A percentile compares a stretch with the other conserved stretches of the same genome.
Conservation (phyloP, 768 basidiomycete genomes). For the Glaciozyma martinii region DNA sequence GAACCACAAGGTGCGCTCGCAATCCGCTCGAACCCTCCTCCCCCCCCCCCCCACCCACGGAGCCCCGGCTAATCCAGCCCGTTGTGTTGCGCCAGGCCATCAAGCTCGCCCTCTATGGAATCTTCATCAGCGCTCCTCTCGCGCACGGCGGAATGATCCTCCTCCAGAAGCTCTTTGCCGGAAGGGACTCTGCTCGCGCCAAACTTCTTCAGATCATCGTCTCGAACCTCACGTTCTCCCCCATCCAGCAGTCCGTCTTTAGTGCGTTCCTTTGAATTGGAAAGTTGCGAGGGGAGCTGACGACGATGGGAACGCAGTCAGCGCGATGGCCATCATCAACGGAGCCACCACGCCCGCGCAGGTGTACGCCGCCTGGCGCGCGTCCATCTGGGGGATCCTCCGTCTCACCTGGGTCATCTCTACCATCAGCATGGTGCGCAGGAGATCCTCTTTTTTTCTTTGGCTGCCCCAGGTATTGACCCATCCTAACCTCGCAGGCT, state of each 20-base stretch:
- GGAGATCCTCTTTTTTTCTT: too few relatives aligned
- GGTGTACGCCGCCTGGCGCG: constrained; percentile 44
- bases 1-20: constrained; percentile 50
- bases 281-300: background rate
- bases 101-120: constrained; percentile 65
- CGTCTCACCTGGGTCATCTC: constrained; percentile 63
- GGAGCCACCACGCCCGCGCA: constrained; percentile 62
- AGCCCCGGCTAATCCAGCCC: too few relatives aligned
- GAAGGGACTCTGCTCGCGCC: constrained; percentile 55
- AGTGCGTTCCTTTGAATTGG: constrained; percentile 40
- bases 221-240: constrained; percentile 65
- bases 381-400: constrained; percentile 11
- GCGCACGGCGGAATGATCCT: constrained; percentile 62
- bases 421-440: constrained; percentile 59
- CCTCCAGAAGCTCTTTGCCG: constrained; percentile 67
- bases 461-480: too few relatives aligned
- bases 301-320: constrained; percentile 47
- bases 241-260: constrained; percentile 54
- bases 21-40: too few relatives aligned
- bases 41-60: too few relatives aligned
- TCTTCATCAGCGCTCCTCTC: constrained; percentile 72
- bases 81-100: constrained; percentile 32
- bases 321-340: constrained; percentile 73
- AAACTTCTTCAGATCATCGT: constrained; percentile 65
- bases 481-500: too few relatives aligned